Percentiles rank a stretch among this genome's conserved stretches.
These are phyloP conservation scores for Cyberlindnera euphorbiae DNA, from an alignment of 805 yeast genomes.

Conservation along the genomic window DNA sequence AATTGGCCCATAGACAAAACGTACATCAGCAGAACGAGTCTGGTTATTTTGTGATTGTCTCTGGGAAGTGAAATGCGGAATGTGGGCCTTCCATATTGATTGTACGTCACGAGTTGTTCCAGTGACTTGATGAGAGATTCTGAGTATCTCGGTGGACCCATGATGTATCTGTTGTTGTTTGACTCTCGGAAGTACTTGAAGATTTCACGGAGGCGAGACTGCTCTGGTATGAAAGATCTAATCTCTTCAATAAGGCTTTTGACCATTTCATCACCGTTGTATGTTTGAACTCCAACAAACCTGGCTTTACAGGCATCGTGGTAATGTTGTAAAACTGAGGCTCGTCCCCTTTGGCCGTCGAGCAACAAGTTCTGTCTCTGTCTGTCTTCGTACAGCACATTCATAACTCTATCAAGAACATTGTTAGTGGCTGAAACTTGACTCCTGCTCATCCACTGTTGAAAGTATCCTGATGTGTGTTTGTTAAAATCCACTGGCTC, in stretches of 20 bases:
- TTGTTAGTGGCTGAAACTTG: no score
- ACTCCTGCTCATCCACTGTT: background rate
- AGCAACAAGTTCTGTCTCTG: background rate
- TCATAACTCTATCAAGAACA: no score
- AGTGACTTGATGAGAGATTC: background rate
- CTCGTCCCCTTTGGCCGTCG: no score
- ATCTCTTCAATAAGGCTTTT: background rate
- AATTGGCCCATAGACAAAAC: no score
- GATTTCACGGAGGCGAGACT: background rate
- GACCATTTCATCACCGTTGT: constrained; percentile 1
- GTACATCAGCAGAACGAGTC: no score
- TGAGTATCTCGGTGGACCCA: constrained; percentile 3
- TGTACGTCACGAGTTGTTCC: background rate
- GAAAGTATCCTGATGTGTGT: background rate
- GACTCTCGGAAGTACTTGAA: background rate
- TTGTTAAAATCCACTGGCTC: background rate
- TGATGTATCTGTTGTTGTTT: constrained; percentile 1
- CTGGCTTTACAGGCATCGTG: background rate
- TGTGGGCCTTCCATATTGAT: background rate
- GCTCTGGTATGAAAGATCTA: background rate
- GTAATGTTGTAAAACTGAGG: background rate
- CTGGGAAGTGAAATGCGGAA: background rate
- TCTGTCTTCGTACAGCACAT: background rate
- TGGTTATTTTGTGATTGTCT: constrained; percentile 1
- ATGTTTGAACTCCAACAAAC: background rate